Base-by-base conservation (phyloP, 75 land plant genomes). In the Isoetes taiwanensis region DNA sequence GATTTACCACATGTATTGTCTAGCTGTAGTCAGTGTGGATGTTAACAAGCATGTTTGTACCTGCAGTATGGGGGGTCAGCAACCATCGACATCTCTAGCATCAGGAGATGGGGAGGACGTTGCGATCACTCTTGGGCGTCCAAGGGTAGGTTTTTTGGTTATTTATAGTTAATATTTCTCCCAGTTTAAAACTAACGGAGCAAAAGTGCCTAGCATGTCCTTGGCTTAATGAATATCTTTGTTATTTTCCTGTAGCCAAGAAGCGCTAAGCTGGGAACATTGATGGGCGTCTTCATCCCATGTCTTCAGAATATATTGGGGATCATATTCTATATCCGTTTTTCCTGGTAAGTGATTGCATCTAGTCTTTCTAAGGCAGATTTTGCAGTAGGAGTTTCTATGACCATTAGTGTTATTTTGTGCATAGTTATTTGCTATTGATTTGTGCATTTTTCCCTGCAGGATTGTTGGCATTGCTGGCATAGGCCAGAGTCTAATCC, bases 391-490 rank as follows among this genome's bases (percentile, higher is more conserved):
- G 16, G 29, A 28, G 16, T 30, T 14, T 20, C 26, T 12, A 35
- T 10, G 39, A 37, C 39, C 39, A 37, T 10, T 37, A 9, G 14
- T 10, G 39, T 37, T 37, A 14, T 37, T 9, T 37, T 37, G 9
- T 9, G 39, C 39, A 37, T 9, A 14, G 39, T 9, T 9, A 14
- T 9, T 37, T 9, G 39, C 14, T 37, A 14, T 37, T 9, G 39
- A 37, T 37, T 9, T 14, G 9, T 14, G 14, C 39, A 37, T 9
- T 14, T 37, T 37, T 9, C 39, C 14, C 39, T 57, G 66, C 79
- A 93, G 99, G 99, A 93, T 93, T 69, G 83, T 93, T 59, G 99
- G 99, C 33, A 88, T 93, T 77, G 96, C 90, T 63, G 99, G 99
- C 56, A 76, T 93, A 30, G 77, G 96, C 38, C 81, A 80, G 19